phyloP scores from a whole-genome alignment of 169 alveolate genomes.

The Blepharisma undulans region DNA sequence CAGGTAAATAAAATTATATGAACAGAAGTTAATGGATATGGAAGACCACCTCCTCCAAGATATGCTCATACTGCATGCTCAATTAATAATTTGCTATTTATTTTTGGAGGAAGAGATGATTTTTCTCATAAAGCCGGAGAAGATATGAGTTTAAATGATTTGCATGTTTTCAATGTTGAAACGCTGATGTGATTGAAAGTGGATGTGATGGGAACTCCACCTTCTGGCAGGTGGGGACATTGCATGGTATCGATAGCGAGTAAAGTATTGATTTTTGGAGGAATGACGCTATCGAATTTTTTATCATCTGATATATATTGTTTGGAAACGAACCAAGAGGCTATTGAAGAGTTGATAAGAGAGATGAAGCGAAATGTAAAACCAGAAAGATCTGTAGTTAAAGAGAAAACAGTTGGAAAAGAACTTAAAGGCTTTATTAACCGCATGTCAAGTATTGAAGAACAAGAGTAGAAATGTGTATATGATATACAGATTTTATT shows the following conservation, averaged over 20 bases:
- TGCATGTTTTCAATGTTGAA: not conserved
- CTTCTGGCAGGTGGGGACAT: conserved; percentile 34
- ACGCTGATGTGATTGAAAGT: not conserved
- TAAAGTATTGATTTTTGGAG: conserved; percentile 15
- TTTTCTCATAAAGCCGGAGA: not conserved
- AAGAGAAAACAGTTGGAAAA: not conserved
- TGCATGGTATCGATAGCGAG: not conserved
- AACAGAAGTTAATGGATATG: not conserved
- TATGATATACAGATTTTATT: not conserved
- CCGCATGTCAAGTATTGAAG: not conserved
- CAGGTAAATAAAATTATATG: not conserved
- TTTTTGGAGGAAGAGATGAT: conserved; percentile 19
- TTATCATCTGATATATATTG: not conserved
- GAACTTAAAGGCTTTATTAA: not conserved
- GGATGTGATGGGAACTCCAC: not conserved
- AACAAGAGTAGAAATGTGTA: not conserved
- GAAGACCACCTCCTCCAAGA: not conserved
- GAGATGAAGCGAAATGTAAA: not conserved
- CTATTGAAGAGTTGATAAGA: not conserved
- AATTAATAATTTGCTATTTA: not conserved
- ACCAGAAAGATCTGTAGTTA: not conserved
- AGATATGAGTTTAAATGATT: not conserved
- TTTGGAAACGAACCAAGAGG: not conserved
- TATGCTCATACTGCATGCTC: not conserved
- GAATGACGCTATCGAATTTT: not conserved